Evolutionary conservation across 768 basidiomycete species (phyloP), one percentile per base, ranked within the genome.

Genomic region (Lentinula guzmanii): DNA sequence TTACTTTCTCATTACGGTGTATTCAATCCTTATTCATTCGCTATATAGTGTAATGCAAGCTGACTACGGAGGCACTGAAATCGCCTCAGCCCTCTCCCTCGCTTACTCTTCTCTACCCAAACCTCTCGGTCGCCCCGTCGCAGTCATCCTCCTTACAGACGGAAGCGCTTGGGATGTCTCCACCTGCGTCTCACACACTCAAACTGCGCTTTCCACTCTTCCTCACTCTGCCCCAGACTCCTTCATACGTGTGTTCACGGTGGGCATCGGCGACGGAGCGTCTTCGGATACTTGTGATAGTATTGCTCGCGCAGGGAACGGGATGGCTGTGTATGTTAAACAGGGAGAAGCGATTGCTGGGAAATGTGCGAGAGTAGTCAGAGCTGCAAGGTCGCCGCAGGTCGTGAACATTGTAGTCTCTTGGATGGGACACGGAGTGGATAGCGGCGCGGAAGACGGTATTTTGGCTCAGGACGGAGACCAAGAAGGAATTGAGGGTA

Each of bases 91-190:
- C 0, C 68, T 87, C n/a, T 56, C 68, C 3, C 24, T 54, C 1
- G 77, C 78, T n/a, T 74, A 84, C 28, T 18, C 54, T 1, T 66
- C 67, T 4, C 76, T 81, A 3, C 66, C 63, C 6, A 56, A n/a
- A 7, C 62, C 67, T 31, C 73, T 76, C 1, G 16, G 6, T 24
- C 55, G 55, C 11, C 76, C 85, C 1, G 81, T 81, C 0, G 77
- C 73, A 9, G 69, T 85, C 9, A 85, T 87, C 62, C 67, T 87
- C 11, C 71, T 88, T 31, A 88, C 86, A 3, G 86, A 86, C 61
- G 86, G 86, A n/a, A 69, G 77, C 37, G 33, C 53, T 2, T 54
- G 55, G 76, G 37, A 54, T 16, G 33, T 35, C 10, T 18, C 37
- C 18, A 35, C 34, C 8, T 37, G 34, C n/a, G 53, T 54, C 35